These are phyloP conservation scores for Gracilaria gracilis DNA, from an alignment of 23 red algal species.

Conservation along the genomic window DNA sequence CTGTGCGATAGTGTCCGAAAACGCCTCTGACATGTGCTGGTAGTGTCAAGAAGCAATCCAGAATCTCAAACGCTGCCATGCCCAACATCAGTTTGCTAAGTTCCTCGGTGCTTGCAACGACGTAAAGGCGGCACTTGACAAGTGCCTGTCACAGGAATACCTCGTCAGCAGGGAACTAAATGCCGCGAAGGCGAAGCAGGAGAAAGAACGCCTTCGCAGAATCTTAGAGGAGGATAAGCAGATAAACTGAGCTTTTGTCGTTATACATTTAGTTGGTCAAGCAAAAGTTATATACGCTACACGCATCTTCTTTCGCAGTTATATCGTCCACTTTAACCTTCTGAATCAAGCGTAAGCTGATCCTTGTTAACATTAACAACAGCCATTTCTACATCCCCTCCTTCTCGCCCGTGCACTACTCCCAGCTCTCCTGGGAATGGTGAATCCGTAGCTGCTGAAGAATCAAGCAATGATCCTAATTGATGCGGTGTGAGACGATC, in stretches of 20 bases:
- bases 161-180: conserved; percentile 84
- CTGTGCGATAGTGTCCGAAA: background rate
- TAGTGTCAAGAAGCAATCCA: conserved; percentile 79
- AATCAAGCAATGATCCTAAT: conserved; percentile 75
- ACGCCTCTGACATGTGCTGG: background rate
- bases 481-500: conserved; percentile 68
- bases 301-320: background rate
- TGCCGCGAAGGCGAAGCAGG: conserved; percentile 32
- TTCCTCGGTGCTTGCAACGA: conserved; percentile 85
- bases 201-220: conserved; percentile 62
- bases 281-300: background rate
- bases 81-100: conserved; percentile 34
- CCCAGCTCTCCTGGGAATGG: conserved; percentile 23
- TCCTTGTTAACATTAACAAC: conserved; percentile 42
- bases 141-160: conserved; percentile 80
- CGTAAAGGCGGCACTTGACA: conserved; percentile 70
- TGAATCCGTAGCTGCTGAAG: conserved; percentile 51
- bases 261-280: conserved; percentile 9
- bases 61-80: conserved; percentile 58
- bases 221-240: conserved; percentile 22
- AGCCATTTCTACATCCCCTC: conserved; percentile 11
- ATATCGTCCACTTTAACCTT: background rate
- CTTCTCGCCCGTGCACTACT: background rate
- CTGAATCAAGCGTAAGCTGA: conserved; percentile 38
- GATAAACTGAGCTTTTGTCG: background rate